Conservation (phyloP, 371 early-diverging fungal genomes). For the Mortierella sp. region DNA sequence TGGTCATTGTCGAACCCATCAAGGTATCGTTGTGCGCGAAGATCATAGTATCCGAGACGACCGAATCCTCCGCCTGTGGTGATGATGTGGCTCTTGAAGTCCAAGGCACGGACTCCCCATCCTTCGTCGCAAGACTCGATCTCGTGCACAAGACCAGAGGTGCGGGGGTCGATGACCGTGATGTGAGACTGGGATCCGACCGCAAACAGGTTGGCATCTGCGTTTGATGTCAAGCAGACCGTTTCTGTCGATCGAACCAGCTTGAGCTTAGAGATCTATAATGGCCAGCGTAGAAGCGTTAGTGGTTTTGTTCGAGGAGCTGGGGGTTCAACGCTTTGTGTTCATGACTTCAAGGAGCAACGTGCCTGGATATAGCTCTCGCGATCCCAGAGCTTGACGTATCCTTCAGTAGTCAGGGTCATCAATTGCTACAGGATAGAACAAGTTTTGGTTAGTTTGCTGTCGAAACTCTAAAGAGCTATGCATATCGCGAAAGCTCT, state of each 20-base stretch:
- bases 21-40: constrained; percentile 63
- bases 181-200: constrained; percentile 76
- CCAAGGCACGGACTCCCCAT: constrained; percentile 79
- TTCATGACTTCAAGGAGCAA: constrained; percentile 48
- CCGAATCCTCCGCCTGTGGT: constrained; percentile 71
- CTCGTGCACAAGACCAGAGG: constrained; percentile 56
- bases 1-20: constrained; percentile 33
- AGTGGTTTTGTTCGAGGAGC: constrained; percentile 31
- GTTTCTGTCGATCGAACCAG: constrained; percentile 65
- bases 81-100: constrained; percentile 63
- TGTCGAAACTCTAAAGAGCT: not conserved
- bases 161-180: constrained; percentile 72
- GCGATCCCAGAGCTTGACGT: constrained; percentile 65
- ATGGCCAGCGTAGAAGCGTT: not conserved
- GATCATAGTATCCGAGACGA: constrained; percentile 62
- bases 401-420: constrained; percentile 55
- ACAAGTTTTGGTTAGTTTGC: not conserved
- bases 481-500: too few species aligned
- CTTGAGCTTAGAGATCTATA: constrained; percentile 46
- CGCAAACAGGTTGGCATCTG: constrained; percentile 60
- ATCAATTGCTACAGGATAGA: constrained; percentile 35
- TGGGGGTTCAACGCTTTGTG: not conserved
- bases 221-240: constrained; percentile 65
- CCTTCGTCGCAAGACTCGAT: constrained; percentile 71
- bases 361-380: constrained; percentile 39